These are phyloP conservation scores for Pythium insidiosum DNA, from an alignment of 352 stramenopile species.

Conservation along the genomic window DNA sequence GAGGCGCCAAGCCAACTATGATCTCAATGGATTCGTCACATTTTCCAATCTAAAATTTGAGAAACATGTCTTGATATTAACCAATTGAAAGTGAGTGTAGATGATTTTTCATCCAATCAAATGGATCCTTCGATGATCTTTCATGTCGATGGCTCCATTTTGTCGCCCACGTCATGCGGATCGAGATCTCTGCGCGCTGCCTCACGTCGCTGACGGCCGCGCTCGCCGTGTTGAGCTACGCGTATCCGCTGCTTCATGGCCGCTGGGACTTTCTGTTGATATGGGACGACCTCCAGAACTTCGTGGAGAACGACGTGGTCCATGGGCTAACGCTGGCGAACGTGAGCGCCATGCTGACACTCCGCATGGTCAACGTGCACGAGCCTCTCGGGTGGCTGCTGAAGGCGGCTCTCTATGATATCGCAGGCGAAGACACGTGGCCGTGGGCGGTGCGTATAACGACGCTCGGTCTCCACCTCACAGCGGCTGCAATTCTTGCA, in stretches of 20 bases:
- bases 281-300: constrained; percentile 59
- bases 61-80: too few species aligned
- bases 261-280: constrained; percentile 39
- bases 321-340: constrained; percentile 24
- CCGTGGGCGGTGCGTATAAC: constrained; percentile 28
- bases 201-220: not conserved
- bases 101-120: too few species aligned
- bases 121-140: too few species aligned
- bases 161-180: not conserved
- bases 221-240: constrained; percentile 3
- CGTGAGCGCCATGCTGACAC: constrained; percentile 36
- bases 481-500: constrained; percentile 19
- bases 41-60: too few species aligned
- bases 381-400: constrained; percentile 58
- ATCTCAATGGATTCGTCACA: too few species aligned
- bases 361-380: constrained; percentile 57
- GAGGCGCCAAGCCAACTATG: too few species aligned
- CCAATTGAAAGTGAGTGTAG: too few species aligned
- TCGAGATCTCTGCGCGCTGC: not conserved
- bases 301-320: constrained; percentile 39
- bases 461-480: constrained; percentile 33
- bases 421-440: constrained; percentile 27
- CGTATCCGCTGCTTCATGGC: constrained; percentile 12
- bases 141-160: too few species aligned
- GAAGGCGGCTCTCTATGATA: constrained; percentile 35